Evolutionary conservation across 2,329 filamentous ascomycete species (phyloP), one percentile per base, ranked within the genome.

Genomic region (Lachnellula cervina): DNA sequence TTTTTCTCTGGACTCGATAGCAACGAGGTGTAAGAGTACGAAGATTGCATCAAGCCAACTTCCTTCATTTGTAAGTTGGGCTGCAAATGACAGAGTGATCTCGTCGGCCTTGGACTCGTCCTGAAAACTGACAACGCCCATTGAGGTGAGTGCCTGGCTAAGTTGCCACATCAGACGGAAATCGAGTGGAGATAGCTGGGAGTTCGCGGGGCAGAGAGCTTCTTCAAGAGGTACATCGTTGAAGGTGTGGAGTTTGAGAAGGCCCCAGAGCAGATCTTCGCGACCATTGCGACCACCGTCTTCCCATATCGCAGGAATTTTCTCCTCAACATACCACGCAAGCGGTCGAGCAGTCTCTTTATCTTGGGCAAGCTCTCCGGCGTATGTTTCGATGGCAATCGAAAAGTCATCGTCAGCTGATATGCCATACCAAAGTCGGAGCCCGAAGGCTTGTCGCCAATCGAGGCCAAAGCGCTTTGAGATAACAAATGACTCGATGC

Each of bases 401-500:
- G 86, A 82, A 44, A 97, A 78, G 37, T 84, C 80, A 45, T 91
- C 87, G 40, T 84, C 78, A 35, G 81, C 76, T 2, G 82, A 78
- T 42, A 85, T 88, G 45, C 86, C 86, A 70, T 96, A 99, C 89
- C 91, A 97, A 1, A 99, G 77, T 44, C 92, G 85, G 49, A 99
- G 79, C 11, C 90, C 93, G 71, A 99, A 96, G 0, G 92, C 87
- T 68, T 96, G 92, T 70, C 90, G 86, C 94, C 94, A 99, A 69
- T 95, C 89, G 37, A 99, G 78, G 4, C 84, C 84, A 69, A 97
- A 99, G 47, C 86, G 86, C 65, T 88, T 81, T 1, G 90, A 89
- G 61, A 99, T 89, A 52, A 85, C 80, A 68, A 99, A 96, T 0
- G 87, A 87, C 14, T 86, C 81, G 40, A 87, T 81, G 45, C 88